Conservation (phyloP, 805 yeast species). For the Pichia californica region DNA sequence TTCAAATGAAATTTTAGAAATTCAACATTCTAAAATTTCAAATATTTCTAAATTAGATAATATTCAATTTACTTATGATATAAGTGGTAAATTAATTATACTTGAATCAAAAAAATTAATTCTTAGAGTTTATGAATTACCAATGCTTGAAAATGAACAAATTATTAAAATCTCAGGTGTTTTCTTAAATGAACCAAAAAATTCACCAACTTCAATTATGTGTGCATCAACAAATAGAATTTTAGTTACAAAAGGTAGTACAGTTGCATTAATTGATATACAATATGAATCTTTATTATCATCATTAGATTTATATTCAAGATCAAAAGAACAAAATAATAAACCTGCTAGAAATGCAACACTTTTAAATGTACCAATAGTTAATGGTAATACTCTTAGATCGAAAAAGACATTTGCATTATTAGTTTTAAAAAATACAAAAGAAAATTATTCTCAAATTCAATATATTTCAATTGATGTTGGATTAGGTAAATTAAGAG, state of each 20-base stretch:
- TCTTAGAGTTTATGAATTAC: conserved; percentile 26
- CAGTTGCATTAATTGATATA: conserved; percentile 39
- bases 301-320: conserved; percentile 24
- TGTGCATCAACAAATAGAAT: conserved; percentile 41
- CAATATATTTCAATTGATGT: conserved; percentile 46
- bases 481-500: conserved; percentile 63
- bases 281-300: conserved; percentile 35
- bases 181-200: conserved; percentile 22
- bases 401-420: conserved; percentile 37
- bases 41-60: conserved; percentile 7
- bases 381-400: conserved; percentile 38
- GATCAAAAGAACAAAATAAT: conserved; percentile 20
- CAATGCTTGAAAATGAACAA: conserved; percentile 27
- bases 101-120: conserved; percentile 16
- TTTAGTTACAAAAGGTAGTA: conserved; percentile 35
- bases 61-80: conserved; percentile 22
- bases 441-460: conserved; percentile 38
- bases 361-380: conserved; percentile 29
- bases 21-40: conserved; percentile 24
- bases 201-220: conserved; percentile 30
- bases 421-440: conserved; percentile 34
- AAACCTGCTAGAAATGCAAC: conserved; percentile 25
- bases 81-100: conserved; percentile 25
- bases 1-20: conserved; percentile 23
- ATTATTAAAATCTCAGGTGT: conserved; percentile 20